A percentile compares a stretch with the other conserved stretches of the same genome.
phyloP scores from a whole-genome alignment of 2,329 filamentous ascomycete genomes.

The Fusarium sp. region DNA sequence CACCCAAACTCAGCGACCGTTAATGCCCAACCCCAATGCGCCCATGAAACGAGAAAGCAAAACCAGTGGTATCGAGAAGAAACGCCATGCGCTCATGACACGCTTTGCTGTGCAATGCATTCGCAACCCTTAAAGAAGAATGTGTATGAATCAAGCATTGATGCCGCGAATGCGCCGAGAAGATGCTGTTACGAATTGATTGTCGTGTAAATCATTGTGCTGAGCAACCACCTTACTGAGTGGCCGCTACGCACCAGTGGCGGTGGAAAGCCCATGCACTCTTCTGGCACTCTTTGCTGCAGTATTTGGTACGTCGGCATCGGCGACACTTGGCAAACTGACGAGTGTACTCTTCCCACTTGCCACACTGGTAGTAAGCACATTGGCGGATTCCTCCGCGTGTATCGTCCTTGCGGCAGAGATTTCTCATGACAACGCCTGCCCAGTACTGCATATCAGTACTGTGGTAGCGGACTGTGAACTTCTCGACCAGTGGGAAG shows the following conservation, averaged over 20 bases:
- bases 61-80: constrained; percentile 59
- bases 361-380: constrained; percentile 97
- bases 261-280: constrained; percentile 98
- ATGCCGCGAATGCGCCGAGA: constrained; percentile 42
- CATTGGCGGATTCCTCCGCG: constrained; percentile 95
- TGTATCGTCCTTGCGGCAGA: constrained; percentile 97
- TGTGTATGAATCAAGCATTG: constrained; percentile 47
- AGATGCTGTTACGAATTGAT: constrained; percentile 39
- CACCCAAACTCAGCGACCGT: constrained; percentile 38
- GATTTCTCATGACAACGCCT: constrained; percentile 97
- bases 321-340: constrained; percentile 98
- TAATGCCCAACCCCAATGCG: constrained; percentile 43
- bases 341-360: constrained; percentile 96
- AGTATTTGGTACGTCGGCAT: constrained; percentile 97
- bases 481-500: constrained; percentile 97
- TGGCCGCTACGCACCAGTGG: constrained; percentile 92
- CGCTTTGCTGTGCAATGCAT: constrained; percentile 57
- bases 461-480: constrained; percentile 93
- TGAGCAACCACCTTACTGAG: constrained; percentile 53
- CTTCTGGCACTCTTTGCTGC: constrained; percentile 99
- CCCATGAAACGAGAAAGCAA: constrained; percentile 42
- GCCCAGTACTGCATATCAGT: constrained; percentile 99
- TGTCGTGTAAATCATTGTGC: constrained; percentile 30
- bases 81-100: constrained; percentile 56
- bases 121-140: constrained; percentile 47